These are phyloP conservation scores for Arctium minus DNA, from an alignment of 129 eudicot genomes.

Conservation along the genomic window DNA sequence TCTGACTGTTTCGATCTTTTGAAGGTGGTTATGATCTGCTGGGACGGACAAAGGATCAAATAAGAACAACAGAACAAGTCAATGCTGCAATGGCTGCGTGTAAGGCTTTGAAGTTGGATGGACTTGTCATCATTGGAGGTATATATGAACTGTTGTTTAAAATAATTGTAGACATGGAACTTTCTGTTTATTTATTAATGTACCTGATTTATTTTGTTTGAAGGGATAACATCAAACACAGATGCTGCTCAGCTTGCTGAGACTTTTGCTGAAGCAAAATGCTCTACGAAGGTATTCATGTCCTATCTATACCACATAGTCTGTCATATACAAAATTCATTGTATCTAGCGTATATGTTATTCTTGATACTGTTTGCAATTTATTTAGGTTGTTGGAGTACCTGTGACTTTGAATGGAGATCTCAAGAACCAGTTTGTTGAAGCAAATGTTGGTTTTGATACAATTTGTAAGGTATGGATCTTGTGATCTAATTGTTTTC, in stretches of 20 bases:
- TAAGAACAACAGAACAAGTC: slow-evolving; percentile 82
- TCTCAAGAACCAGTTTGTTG: slow-evolving; percentile 88
- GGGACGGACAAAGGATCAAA: slow-evolving; percentile 93
- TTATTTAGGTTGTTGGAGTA: slow-evolving; percentile 75
- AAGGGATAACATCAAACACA: slow-evolving; percentile 89
- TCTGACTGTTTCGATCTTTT: not conserved
- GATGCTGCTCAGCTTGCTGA: slow-evolving; percentile 98
- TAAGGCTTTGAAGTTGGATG: slow-evolving; percentile 72
- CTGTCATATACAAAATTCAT: not conserved
- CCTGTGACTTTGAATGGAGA: slow-evolving; percentile 93
- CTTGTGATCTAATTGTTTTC: not conserved
- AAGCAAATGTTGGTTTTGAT: slow-evolving; percentile 86
- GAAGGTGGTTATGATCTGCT: slow-evolving; percentile 90
- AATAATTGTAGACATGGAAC: not conserved
- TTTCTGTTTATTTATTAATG: slow-evolving; percentile 1
- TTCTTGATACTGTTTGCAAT: slow-evolving; percentile 4
- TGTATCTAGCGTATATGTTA: not conserved
- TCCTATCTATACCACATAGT: not conserved
- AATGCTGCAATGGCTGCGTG: slow-evolving; percentile 80
- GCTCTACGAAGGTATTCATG: slow-evolving; percentile 63
- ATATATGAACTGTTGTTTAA: not conserved
- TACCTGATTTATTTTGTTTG: slow-evolving; percentile 11
- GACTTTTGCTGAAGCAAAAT: slow-evolving; percentile 80
- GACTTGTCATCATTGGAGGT: slow-evolving; percentile 91
- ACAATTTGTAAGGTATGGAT: slow-evolving; percentile 79